Evolutionary conservation across 495 filamentous ascomycete species (phyloP).

Genomic region (Podospora fimiseda): DNA sequence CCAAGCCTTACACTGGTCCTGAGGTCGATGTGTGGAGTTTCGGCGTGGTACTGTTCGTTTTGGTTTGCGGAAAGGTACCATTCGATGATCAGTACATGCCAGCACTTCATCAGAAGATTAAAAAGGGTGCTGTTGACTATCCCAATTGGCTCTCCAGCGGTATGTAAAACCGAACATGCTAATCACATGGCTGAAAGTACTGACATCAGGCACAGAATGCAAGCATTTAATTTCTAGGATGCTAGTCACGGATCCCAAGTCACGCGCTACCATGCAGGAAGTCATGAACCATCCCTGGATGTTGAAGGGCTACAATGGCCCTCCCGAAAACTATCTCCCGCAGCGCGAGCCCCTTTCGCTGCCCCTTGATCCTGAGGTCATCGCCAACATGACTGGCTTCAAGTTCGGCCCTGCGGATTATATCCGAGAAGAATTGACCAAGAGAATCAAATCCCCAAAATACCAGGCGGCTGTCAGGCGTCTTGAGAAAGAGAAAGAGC

Average conservation of each 20-base stretch:
- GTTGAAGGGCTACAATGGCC: conserved; percentile 78
- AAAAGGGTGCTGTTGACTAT: conserved; percentile 93
- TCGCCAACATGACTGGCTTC: conserved; percentile 94
- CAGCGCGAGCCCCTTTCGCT: conserved; percentile 75
- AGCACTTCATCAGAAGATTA: conserved; percentile 97
- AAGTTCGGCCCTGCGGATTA: conserved; percentile 86
- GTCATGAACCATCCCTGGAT: conserved; percentile 98
- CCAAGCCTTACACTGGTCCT: conserved; percentile 87
- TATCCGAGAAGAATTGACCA: conserved; percentile 74
- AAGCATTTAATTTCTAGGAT: conserved; percentile 90
- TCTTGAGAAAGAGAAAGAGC: conserved; percentile 55
- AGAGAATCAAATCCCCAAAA: conserved; percentile 80
- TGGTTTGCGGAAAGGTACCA: conserved; percentile 96
- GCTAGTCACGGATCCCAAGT: conserved; percentile 89
- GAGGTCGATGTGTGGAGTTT: conserved; percentile 99
- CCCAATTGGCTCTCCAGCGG: conserved; percentile 85
- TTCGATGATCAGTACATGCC: conserved; percentile 99
- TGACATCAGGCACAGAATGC: conserved; percentile 60
- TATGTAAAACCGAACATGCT: conserved; percentile 36
- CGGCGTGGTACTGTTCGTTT: conserved; percentile 95
- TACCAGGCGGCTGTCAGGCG: conserved; percentile 75
- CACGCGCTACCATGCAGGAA: conserved; percentile 79
- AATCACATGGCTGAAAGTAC: conserved; percentile 3
- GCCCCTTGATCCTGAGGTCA: conserved; percentile 74
- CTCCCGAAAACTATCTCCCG: conserved; percentile 88